These are phyloP conservation scores for Penicillium sp. DNA, from an alignment of 2,329 filamentous ascomycete species.

Conservation along the genomic window DNA sequence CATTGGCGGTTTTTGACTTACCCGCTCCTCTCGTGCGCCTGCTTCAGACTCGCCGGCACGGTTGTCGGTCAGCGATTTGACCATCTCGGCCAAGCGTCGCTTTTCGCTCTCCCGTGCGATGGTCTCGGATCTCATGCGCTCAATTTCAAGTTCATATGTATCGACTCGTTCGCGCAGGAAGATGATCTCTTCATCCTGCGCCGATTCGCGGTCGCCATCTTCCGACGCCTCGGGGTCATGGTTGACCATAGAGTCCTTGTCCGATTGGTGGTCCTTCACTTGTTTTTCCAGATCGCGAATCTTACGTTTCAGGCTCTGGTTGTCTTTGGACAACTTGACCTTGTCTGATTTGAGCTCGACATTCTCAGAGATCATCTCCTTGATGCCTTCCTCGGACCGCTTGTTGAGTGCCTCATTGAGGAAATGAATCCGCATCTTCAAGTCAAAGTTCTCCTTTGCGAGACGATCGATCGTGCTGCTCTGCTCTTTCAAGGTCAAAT, in stretches of 20 bases:
- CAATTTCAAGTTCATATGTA: slow-evolving; percentile 79
- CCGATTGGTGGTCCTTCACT: slow-evolving; percentile 58
- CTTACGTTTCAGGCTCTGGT: slow-evolving; percentile 76
- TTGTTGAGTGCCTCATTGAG: slow-evolving; percentile 91
- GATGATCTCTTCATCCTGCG: slow-evolving; percentile 79
- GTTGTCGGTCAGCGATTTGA: slow-evolving; percentile 64
- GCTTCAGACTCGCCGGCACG: slow-evolving; percentile 52
- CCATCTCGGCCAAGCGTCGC: slow-evolving; percentile 78
- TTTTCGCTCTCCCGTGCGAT: slow-evolving; percentile 82
- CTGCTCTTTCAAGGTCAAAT: slow-evolving; percentile 91
- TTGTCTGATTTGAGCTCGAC: slow-evolving; percentile 92
- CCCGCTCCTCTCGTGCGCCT: slow-evolving; percentile 51
- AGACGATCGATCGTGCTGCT: slow-evolving; percentile 95
- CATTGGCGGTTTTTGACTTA: slow-evolving; percentile 30
- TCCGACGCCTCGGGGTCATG: slow-evolving; percentile 46
- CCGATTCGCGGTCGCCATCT: slow-evolving; percentile 50
- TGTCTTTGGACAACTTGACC: slow-evolving; percentile 86
- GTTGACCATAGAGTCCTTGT: slow-evolving; percentile 47
- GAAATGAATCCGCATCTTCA: slow-evolving; percentile 97
- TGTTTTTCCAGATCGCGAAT: slow-evolving; percentile 86
- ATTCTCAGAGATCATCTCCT: slow-evolving; percentile 97
- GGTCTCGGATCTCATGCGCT: slow-evolving; percentile 76
- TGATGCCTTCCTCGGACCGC: slow-evolving; percentile 91
- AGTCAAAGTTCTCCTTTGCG: slow-evolving; percentile 96
- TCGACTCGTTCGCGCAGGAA: slow-evolving; percentile 85